Evolutionary conservation across 805 yeast species (phyloP).

Genomic region (Pichia pseudocactophila): DNA sequence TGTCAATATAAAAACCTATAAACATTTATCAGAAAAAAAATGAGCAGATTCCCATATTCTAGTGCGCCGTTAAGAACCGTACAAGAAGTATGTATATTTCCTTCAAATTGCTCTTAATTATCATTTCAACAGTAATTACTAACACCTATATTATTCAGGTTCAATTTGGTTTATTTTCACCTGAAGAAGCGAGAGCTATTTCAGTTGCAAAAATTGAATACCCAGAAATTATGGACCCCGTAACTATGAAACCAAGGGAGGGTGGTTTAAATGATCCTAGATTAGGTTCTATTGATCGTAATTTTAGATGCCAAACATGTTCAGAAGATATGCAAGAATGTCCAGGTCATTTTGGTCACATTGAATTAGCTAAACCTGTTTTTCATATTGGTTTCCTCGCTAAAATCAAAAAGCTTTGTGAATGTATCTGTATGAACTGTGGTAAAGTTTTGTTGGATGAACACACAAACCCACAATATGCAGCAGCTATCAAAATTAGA

Average conservation of each 20-base stretch:
- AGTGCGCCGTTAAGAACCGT: constrained; percentile 97
- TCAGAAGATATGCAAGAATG: constrained; percentile 99
- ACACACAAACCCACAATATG: constrained; percentile 61
- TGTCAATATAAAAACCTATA: constrained; percentile 1
- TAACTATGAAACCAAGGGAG: constrained; percentile 88
- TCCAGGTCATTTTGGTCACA: constrained; percentile 99
- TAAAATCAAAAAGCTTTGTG: constrained; percentile 90
- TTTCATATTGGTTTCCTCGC: constrained; percentile 94
- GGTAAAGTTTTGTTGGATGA: constrained; percentile 91
- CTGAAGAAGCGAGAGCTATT: constrained; percentile 95
- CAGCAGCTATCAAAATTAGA: constrained; percentile 77
- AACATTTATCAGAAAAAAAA: constrained; percentile 4
- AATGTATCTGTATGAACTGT: constrained; percentile 97
- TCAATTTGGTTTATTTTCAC: constrained; percentile 95
- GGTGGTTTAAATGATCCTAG: constrained; percentile 98
- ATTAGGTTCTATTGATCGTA: constrained; percentile 93
- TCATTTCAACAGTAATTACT: neutral
- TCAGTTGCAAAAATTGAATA: constrained; percentile 96
- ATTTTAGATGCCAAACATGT: constrained; percentile 97
- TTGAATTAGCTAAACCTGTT: constrained; percentile 96
- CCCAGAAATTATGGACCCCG: constrained; percentile 99
- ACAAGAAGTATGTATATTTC: constrained; percentile 62
- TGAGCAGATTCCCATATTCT: constrained; percentile 73
- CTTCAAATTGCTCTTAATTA: constrained; percentile 10
- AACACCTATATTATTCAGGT: constrained; percentile 33